A percentile compares a stretch with the other conserved stretches of the same genome.
phyloP scores from a whole-genome alignment of 1,284 basidiomycete genomes.

The Cryptococcus amylolentus region DNA sequence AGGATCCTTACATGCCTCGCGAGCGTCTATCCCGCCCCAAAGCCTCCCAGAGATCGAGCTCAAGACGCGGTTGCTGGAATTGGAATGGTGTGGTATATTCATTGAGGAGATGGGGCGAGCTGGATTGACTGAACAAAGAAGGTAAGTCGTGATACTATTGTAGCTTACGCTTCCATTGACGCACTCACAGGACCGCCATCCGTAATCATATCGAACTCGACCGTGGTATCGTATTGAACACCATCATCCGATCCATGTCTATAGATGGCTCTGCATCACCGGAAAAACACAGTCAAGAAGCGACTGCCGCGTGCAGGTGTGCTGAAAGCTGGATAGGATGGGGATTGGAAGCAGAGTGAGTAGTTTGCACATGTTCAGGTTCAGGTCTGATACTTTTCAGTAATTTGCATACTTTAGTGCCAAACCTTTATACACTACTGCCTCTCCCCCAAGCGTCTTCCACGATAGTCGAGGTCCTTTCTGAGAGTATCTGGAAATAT shows the following conservation, averaged over 20 bases:
- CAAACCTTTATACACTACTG: conserved; percentile 56
- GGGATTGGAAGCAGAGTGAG: conserved; percentile 64
- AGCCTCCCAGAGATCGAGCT: conserved; percentile 20
- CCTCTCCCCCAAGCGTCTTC: conserved; percentile 62
- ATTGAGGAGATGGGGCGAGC: conserved; percentile 74
- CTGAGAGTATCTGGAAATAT: conserved; percentile 65
- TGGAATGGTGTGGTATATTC: conserved; percentile 77
- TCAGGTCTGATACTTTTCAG: conserved; percentile 13
- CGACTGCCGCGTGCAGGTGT: conserved; percentile 69
- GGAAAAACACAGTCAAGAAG: conserved; percentile 52
- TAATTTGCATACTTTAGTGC: conserved; percentile 53
- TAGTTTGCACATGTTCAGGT: conserved; percentile 6
- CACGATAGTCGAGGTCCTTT: conserved; percentile 70
- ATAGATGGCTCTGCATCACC: conserved; percentile 14
- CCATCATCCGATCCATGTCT: conserved; percentile 59
- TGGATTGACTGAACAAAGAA: conserved; percentile 67
- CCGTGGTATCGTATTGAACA: conserved; percentile 64
- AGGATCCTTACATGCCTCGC: too few relatives aligned
- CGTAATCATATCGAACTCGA: conserved; percentile 52
- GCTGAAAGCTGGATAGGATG: conserved; percentile 73
- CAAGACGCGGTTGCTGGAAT: conserved; percentile 42
- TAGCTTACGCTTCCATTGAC: neutral
- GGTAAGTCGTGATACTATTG: conserved; percentile 56
- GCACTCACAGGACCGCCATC: conserved; percentile 27
- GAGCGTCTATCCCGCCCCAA: conserved; percentile 14